A percentile compares a stretch with the other conserved stretches of the same genome.
phyloP scores from a whole-genome alignment of 2,329 filamentous ascomycete species.

The Amphichorda felina region DNA sequence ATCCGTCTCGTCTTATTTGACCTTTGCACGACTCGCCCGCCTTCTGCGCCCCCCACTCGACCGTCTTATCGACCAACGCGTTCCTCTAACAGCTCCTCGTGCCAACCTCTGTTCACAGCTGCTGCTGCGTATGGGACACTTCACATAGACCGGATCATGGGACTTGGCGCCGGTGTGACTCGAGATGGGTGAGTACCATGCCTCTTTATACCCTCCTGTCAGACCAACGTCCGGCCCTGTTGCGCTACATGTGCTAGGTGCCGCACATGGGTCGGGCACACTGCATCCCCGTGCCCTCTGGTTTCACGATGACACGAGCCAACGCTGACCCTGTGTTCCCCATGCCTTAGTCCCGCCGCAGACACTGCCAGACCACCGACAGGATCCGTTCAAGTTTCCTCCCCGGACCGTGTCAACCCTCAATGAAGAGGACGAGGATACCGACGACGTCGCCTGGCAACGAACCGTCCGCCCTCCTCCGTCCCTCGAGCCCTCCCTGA shows the following conservation, averaged over 20 bases:
- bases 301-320: neutral
- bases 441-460: slow-evolving; percentile 35
- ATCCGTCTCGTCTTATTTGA: too few species aligned
- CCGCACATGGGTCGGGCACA: neutral
- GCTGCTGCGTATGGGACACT: neutral
- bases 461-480: slow-evolving; percentile 34
- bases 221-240: neutral
- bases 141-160: slow-evolving; percentile 6
- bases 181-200: slow-evolving; percentile 13
- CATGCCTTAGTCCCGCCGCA: slow-evolving; percentile 40
- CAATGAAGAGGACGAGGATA: slow-evolving; percentile 40
- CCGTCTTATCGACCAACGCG: too few species aligned
- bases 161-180: slow-evolving; percentile 10
- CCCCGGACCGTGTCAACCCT: slow-evolving; percentile 36
- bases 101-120: too few species aligned
- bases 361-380: slow-evolving; percentile 42
- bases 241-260: neutral
- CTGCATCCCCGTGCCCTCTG: neutral
- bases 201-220: neutral
- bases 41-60: too few species aligned
- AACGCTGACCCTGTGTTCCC: neutral
- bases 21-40: too few species aligned
- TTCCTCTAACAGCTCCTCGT: too few species aligned
- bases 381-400: slow-evolving; percentile 40
- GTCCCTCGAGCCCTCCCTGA: slow-evolving; percentile 23